Conservation (phyloP, 495 filamentous ascomycete species). For the Aspergillus saccharolyticus region DNA sequence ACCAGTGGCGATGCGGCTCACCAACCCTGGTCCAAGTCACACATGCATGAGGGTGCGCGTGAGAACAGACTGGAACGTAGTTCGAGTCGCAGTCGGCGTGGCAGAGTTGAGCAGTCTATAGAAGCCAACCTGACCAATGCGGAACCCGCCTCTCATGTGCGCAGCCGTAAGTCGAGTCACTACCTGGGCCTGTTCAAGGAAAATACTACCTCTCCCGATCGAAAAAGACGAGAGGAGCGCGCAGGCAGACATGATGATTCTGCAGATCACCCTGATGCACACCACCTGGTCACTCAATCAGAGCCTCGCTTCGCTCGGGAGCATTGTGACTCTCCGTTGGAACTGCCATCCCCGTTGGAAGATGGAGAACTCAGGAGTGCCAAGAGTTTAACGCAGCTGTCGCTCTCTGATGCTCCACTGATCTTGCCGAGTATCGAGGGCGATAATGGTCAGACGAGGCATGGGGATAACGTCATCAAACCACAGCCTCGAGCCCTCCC, state of each 20-base stretch:
- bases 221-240: slow-evolving; percentile 39
- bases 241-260: slow-evolving; percentile 25
- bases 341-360: slow-evolving; percentile 9
- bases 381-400: slow-evolving; percentile 34
- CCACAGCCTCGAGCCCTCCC: slow-evolving; percentile 32
- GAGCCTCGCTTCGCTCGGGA: slow-evolving; percentile 10
- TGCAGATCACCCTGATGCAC: slow-evolving; percentile 16
- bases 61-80: slow-evolving; percentile 29
- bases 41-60: slow-evolving; percentile 12
- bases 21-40: slow-evolving; percentile 18
- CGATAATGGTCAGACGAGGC: slow-evolving; percentile 9
- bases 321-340: slow-evolving; percentile 6
- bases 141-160: slow-evolving; percentile 66
- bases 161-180: slow-evolving; percentile 92
- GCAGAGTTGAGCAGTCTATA: slow-evolving; percentile 73
- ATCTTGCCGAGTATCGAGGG: slow-evolving; percentile 14
- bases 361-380: slow-evolving; percentile 15
- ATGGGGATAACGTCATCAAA: slow-evolving; percentile 26
- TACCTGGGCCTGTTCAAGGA: slow-evolving; percentile 90
- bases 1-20: slow-evolving; percentile 18
- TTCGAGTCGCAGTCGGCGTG: slow-evolving; percentile 40
- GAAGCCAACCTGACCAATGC: slow-evolving; percentile 70
- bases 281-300: slow-evolving; percentile 8
- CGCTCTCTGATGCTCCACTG: slow-evolving; percentile 24
- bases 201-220: slow-evolving; percentile 58